Conservation (phyloP, 805 yeast species). For the Lipomyces anomalus region DNA sequence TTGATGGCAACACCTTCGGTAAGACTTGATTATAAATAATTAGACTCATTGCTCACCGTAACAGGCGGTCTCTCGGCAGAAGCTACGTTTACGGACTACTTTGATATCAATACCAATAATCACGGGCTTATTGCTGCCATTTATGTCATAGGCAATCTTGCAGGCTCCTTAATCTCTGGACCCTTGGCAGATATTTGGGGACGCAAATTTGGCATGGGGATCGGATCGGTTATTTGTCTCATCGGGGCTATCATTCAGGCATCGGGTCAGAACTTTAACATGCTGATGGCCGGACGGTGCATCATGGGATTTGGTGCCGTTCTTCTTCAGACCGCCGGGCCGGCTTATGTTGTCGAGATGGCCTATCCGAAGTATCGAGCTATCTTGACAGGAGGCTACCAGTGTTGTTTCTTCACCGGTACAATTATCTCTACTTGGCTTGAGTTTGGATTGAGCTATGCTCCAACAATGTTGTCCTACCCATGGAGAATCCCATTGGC, state of each 20-base stretch:
- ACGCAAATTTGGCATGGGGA: background rate
- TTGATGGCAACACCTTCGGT: too few species aligned
- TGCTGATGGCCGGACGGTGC: constrained; percentile 41
- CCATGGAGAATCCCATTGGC: constrained; percentile 45
- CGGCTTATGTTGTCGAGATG: constrained; percentile 28
- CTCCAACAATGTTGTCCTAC: too few species aligned
- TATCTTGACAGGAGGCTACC: constrained; percentile 18
- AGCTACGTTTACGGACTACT: too few species aligned
- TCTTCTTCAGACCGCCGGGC: constrained; percentile 45
- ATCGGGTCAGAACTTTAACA: background rate
- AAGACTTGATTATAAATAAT: too few species aligned
- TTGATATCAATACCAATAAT: too few species aligned
- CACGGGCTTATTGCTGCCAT: too few species aligned
- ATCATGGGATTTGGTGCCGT: constrained; percentile 52
- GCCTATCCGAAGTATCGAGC: constrained; percentile 24
- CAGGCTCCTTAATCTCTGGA: background rate
- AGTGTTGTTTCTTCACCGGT: constrained; percentile 29
- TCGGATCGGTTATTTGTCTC: too few species aligned
- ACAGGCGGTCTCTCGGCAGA: too few species aligned
- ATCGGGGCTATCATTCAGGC: background rate
- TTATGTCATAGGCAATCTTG: constrained; percentile 35
- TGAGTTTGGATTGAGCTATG: constrained; percentile 38
- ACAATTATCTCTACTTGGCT: constrained; percentile 31
- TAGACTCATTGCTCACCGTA: too few species aligned
- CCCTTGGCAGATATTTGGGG: background rate